Conservation (phyloP, 1,284 basidiomycete species). For the Inonotus obliquus region DNA sequence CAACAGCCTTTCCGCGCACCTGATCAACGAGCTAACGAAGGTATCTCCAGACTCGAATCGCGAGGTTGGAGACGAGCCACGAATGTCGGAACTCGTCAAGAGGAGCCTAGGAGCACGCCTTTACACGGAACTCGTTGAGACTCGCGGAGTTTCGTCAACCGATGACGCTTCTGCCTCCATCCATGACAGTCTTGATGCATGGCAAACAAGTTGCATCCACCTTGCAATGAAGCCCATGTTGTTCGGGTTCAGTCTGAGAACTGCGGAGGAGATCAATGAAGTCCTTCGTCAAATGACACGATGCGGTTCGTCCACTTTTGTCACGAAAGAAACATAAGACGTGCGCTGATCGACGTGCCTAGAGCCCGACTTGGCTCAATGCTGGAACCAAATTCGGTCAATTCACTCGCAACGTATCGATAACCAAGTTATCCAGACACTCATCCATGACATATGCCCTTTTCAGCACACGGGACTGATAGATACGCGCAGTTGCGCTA, state of each 20-base stretch:
- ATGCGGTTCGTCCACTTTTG: neutral
- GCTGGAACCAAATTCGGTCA: neutral
- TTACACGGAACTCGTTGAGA: neutral
- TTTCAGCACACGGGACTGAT: neutral
- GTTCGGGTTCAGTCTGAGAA: conserved; percentile 1
- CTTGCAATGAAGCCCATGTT: conserved; percentile 1
- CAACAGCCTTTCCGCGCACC: neutral
- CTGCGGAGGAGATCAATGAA: neutral
- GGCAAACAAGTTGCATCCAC: neutral
- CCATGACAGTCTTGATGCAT: conserved; percentile 6
- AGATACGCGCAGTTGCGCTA: neutral
- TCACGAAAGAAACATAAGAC: too few species aligned
- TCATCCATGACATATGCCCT: neutral
- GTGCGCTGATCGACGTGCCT: neutral
- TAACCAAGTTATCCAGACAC: neutral
- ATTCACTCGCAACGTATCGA: neutral
- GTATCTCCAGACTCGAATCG: neutral
- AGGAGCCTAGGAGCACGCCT: neutral
- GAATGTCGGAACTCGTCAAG: neutral
- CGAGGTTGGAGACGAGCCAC: neutral
- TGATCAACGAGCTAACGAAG: neutral
- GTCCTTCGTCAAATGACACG: conserved; percentile 1
- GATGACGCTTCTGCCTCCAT: neutral
- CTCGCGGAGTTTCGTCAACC: neutral
- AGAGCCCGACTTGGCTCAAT: conserved; percentile 5